Evolutionary conservation across 1,139 yeast species (phyloP).

Genomic region (Pichia inconspicua): DNA sequence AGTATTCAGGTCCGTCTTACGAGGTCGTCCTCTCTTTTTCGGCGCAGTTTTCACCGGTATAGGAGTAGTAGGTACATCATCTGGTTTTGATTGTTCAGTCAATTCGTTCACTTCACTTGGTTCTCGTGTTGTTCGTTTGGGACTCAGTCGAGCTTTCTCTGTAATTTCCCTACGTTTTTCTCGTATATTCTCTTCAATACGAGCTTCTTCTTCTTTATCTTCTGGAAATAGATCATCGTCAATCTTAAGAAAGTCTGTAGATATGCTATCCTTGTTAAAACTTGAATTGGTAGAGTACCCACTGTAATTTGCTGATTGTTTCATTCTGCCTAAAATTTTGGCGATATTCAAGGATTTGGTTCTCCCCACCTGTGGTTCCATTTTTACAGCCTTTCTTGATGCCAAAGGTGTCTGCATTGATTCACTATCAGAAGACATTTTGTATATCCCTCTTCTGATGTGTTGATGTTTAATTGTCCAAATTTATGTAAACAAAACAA

Average conservation of each 20-base stretch:
- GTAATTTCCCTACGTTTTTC: not conserved
- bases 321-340: slow-evolving; percentile 8
- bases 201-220: not conserved
- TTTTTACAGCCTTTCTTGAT: slow-evolving; percentile 1
- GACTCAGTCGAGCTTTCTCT: not conserved
- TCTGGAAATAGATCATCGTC: slow-evolving; percentile 5
- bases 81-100: not conserved
- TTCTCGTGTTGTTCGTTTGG: not conserved
- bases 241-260: not conserved
- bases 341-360: slow-evolving; percentile 4
- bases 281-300: slow-evolving; percentile 11
- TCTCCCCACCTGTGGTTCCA: not conserved
- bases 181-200: not conserved
- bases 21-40: slow-evolving; percentile 3
- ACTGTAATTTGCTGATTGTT: slow-evolving; percentile 6
- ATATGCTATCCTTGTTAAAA: slow-evolving; percentile 1
- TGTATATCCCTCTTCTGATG: not conserved
- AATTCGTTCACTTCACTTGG: not conserved
- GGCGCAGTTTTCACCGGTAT: not conserved
- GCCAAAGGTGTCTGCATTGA: slow-evolving; percentile 3
- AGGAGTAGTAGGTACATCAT: not conserved
- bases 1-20: not conserved
- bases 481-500: not conserved
- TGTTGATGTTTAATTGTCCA: not conserved
- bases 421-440: slow-evolving; percentile 7